Evolutionary conservation across 805 yeast genomes (phyloP).

Genomic region (Yamadazyma paraphyllophila): DNA sequence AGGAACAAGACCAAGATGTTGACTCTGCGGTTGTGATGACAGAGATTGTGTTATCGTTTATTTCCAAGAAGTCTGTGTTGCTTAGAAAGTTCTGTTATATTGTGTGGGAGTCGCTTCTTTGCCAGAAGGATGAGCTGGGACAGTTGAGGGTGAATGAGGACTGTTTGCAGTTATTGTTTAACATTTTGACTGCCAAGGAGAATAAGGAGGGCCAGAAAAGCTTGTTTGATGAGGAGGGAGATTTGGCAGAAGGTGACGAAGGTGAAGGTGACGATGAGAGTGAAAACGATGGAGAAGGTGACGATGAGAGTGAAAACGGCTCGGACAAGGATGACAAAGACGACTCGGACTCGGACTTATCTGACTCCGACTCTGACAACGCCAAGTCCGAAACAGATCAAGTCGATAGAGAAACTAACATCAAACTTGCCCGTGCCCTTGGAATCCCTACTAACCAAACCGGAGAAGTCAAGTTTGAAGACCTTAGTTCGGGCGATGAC

Average conservation of each 20-base stretch:
- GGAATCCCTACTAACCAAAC: constrained; percentile 51
- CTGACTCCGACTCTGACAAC: constrained; percentile 14
- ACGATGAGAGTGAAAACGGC: constrained; percentile 10
- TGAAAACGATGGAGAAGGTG: constrained; percentile 19
- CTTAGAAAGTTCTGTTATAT: constrained; percentile 36
- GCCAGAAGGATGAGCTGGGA: constrained; percentile 28
- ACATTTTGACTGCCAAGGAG: constrained; percentile 56
- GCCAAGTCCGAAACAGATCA: constrained; percentile 16
- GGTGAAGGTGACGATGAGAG: constrained; percentile 32
- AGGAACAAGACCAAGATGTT: constrained; percentile 30
- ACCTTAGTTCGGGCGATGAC: constrained; percentile 34
- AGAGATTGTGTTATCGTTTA: constrained; percentile 46
- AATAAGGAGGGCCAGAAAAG: constrained; percentile 76
- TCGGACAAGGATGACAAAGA: not conserved
- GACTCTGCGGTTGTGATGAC: constrained; percentile 36
- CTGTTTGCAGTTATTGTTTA: constrained; percentile 34
- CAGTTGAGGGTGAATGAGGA: constrained; percentile 26
- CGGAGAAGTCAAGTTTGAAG: constrained; percentile 47
- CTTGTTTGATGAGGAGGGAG: constrained; percentile 62
- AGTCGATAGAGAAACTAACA: constrained; percentile 48
- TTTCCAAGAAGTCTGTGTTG: constrained; percentile 36
- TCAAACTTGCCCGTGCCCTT: constrained; percentile 67
- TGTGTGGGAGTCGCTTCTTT: constrained; percentile 42
- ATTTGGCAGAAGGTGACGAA: constrained; percentile 25
- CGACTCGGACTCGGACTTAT: not conserved